Percentiles rank a stretch among this genome's conserved stretches.
These are phyloP conservation scores for Rhizophagus prolifer DNA, from an alignment of 192 early-diverging fungal genomes.

Conservation along the genomic window DNA sequence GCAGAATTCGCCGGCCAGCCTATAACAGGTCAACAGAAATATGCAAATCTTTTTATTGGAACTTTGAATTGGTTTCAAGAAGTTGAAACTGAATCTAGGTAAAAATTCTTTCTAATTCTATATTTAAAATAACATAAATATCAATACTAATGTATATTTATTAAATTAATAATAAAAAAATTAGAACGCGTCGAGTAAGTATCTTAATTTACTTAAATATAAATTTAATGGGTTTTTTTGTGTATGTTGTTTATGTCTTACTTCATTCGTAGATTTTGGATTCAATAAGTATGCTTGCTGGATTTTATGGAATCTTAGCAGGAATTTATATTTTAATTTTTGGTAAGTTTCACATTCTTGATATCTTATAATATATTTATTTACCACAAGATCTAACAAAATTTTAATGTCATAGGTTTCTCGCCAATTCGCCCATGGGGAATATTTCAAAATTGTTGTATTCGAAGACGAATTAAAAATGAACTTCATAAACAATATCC, in stretches of 20 bases:
- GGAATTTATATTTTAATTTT: slow-evolving; percentile 25
- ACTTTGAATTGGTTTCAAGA: slow-evolving; percentile 29
- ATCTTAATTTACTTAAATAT: neutral
- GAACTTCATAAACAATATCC: slow-evolving; percentile 13
- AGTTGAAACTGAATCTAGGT: slow-evolving; percentile 11
- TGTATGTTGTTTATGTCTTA: neutral
- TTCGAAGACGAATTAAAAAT: neutral
- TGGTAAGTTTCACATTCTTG: neutral
- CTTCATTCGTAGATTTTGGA: slow-evolving; percentile 18
- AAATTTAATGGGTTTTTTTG: no score
- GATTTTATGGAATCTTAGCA: slow-evolving; percentile 19
- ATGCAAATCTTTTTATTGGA: slow-evolving; percentile 27
- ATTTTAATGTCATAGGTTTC: neutral
- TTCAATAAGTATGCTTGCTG: slow-evolving; percentile 12
- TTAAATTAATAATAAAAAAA: no score
- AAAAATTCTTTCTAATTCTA: neutral
- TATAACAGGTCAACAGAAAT: slow-evolving; percentile 4
- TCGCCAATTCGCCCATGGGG: slow-evolving; percentile 23
- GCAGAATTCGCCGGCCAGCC: neutral
- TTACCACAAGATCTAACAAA: neutral
- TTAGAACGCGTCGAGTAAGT: neutral
- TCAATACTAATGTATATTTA: no score
- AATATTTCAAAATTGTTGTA: neutral
- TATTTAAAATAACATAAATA: no score
- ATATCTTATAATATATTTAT: neutral